Evolutionary conservation across 2,329 filamentous ascomycete genomes (phyloP), one percentile per base, ranked within the genome.

Genomic region (Trichoderma citrinoviride): DNA sequence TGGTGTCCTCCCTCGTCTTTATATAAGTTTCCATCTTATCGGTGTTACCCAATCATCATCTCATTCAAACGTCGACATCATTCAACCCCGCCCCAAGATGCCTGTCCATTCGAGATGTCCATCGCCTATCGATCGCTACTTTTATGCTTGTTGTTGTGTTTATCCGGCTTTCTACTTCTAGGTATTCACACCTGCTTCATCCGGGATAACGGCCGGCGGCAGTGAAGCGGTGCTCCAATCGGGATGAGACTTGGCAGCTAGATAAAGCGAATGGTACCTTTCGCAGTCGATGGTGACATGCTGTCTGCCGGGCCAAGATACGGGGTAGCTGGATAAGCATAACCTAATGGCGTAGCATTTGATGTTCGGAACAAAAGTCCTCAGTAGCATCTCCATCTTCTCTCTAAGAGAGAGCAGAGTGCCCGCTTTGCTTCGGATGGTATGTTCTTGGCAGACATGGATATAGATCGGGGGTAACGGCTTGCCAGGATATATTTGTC

Each of bases 121-220:
- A 14, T 27, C 29, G 49, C 10, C 29, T 10, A 58, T 7, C 21
- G 17, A 44, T 25, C 2, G 33, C 58, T 46, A 19, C 37, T 23
- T 1, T 61, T 50, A 29, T 61, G 57, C 33, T 50, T 50, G 43
- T 61, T 41, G 19, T 50, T 50, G 29, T n/a, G 33, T 61, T 52
- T 52, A 43, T 61, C 46, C 57, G 46, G 10, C 33, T 5, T 37
- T 37, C 12, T 14, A 5, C 4, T 23, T 14, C 14, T 17, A n/a
- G n/a, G n/a, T n/a, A 19, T 29, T 61, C 12, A 17, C 46, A 61
- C 57, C 57, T 61, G 57, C 57, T 61, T 15, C 46, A 61, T 61
- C 27, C 7, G 41, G 60, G 19, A 44, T 17, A 56, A 54, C 27
- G 37, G 14, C 60, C 49, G 60, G 19, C 19, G n/a, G 57, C 19